Conservation (phyloP, 2,329 filamentous ascomycete genomes). For the Aspergillus sp. region DNA sequence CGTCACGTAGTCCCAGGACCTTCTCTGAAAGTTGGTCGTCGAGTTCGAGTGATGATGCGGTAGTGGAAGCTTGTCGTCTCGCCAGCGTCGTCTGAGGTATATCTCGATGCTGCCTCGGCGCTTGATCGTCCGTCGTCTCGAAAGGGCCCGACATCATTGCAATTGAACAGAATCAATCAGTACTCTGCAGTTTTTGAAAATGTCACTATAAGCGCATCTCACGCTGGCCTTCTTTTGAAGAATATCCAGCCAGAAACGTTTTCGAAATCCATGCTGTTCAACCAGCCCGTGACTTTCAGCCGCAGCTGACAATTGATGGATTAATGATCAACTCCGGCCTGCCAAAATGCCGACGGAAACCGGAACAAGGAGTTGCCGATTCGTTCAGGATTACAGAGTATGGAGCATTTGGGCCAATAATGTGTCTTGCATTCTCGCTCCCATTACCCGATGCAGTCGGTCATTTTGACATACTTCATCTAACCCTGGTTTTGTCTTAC, state of each 20-base stretch:
- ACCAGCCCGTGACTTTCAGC: not conserved
- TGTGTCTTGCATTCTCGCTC: too few relatives aligned
- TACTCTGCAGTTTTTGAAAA: too few relatives aligned
- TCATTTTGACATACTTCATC: too few relatives aligned
- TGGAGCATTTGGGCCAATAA: too few relatives aligned
- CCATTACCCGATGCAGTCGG: too few relatives aligned
- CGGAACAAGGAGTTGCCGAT: too few relatives aligned
- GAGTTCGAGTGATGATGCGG: slow-evolving; percentile 18
- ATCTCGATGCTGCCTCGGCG: not conserved
- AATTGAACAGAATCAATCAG: too few relatives aligned
- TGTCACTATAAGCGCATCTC: not conserved
- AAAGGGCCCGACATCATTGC: not conserved
- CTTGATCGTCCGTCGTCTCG: not conserved
- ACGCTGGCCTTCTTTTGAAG: not conserved
- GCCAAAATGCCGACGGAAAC: too few relatives aligned
- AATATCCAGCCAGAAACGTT: not conserved
- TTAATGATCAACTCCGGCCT: not conserved
- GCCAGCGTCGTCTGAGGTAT: not conserved
- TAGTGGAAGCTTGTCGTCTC: slow-evolving; percentile 15
- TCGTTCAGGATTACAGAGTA: too few relatives aligned
- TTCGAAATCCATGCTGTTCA: slow-evolving; percentile 1
- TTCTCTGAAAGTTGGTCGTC: slow-evolving; percentile 17
- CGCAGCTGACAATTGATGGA: not conserved
- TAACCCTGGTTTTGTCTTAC: too few relatives aligned
- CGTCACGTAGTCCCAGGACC: slow-evolving; percentile 1